Percentiles rank a stretch among this genome's conserved stretches.
These are phyloP conservation scores for Salix purpurea DNA, from an alignment of 345 rosid genomes.

Conservation along the genomic window DNA sequence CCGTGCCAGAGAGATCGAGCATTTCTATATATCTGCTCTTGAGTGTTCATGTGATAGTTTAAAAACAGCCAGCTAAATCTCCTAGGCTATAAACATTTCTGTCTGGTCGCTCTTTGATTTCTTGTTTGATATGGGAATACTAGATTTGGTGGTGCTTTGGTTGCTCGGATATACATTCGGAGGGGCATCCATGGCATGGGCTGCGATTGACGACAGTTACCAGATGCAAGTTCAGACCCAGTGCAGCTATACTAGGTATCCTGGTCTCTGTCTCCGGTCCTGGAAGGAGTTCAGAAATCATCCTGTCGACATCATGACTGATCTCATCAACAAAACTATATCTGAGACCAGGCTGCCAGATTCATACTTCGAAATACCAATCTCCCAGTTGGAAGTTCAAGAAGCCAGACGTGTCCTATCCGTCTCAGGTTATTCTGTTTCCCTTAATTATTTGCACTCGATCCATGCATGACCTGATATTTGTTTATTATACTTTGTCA, in stretches of 20 bases:
- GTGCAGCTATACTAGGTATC: constrained; percentile 52
- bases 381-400: constrained; percentile 16
- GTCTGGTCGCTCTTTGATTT: background rate
- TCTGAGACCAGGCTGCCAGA: constrained; percentile 35
- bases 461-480: too few relatives aligned
- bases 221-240: constrained; percentile 31
- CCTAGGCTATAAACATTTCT: background rate
- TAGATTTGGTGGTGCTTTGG: constrained; percentile 20
- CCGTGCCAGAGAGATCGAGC: background rate
- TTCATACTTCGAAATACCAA: constrained; percentile 31
- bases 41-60: background rate
- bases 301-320: constrained; percentile 34
- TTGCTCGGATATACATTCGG: constrained; percentile 15
- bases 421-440: constrained; percentile 34
- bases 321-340: constrained; percentile 59
- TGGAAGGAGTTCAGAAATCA: constrained; percentile 22
- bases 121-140: background rate
- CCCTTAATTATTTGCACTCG: too few relatives aligned
- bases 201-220: constrained; percentile 14
- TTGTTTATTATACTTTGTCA: background rate
- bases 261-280: constrained; percentile 54
- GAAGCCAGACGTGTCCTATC: constrained; percentile 26
- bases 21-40: background rate
- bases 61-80: background rate
- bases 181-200: constrained; percentile 11